phyloP scores from a whole-genome alignment of 345 rosid genomes.

The Acer saccharum region DNA sequence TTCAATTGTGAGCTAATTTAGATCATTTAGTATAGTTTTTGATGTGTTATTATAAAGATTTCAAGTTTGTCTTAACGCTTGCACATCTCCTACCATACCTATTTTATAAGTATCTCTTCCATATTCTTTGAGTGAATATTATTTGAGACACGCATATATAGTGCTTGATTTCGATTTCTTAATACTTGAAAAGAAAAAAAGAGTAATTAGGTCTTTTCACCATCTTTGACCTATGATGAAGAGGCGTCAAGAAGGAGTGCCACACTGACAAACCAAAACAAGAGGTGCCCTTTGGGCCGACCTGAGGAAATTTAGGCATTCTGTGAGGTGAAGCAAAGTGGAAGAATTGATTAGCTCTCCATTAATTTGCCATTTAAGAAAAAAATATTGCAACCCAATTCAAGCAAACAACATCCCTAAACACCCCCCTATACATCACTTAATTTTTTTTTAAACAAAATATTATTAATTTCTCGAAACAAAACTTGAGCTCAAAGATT shows the following conservation, averaged over 20 bases:
- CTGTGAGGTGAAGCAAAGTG: conserved; percentile 34
- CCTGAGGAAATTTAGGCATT: conserved; percentile 25
- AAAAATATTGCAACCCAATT: background rate
- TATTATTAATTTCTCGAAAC: too few relatives aligned
- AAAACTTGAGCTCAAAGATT: too few relatives aligned
- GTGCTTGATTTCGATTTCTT: too few relatives aligned
- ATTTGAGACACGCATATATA: too few relatives aligned
- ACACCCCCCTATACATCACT: background rate
- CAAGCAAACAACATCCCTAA: background rate
- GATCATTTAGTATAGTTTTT: too few relatives aligned
- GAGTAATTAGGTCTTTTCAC: background rate
- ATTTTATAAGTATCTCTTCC: too few relatives aligned
- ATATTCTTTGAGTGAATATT: too few relatives aligned
- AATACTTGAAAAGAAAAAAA: background rate
- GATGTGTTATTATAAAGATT: background rate
- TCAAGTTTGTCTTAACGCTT: background rate
- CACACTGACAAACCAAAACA: background rate
- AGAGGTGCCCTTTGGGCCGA: conserved; percentile 4
- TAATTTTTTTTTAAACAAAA: too few relatives aligned
- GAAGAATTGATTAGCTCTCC: background rate
- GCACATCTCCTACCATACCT: too few relatives aligned
- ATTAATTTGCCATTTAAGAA: background rate
- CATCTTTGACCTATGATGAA: background rate
- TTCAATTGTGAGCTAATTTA: too few relatives aligned
- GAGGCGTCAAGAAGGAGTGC: background rate